Base-by-base conservation (phyloP, 495 filamentous ascomycete species). In the Neurospora sp. region DNA sequence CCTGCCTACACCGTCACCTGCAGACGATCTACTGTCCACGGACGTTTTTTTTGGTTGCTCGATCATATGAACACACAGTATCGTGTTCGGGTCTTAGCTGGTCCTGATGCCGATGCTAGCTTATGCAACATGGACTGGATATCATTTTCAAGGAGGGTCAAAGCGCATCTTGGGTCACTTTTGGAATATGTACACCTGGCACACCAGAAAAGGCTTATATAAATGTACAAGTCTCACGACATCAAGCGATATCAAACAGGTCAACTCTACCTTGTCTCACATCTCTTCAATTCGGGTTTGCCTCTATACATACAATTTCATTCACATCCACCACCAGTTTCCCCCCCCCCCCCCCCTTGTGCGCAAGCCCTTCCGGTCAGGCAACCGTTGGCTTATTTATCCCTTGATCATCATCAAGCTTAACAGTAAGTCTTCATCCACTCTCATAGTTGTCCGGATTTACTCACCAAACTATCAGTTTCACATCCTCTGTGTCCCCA, bases 381-480 rank as follows among this genome's bases (percentile, higher is more conserved):
- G 54, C 14, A 66, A 35, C 27, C 14, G 54, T 66, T 31, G 23
- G 3, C 9, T 66, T 66, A 46, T 46, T 66, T 66, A 46, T 46
- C 12, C 20, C 20, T 31, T 40, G 14, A 37, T 59, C 12, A 16
- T 37, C 27, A 72, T 3, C 31, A 72, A 69, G 18, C 27, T 40
- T 35, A 44, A 46, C 39, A 66, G 69, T 75, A 72, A 37, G 39
- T n/a, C 37, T 72, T 27, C 71, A 27, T 42, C 62, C 71, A 11
- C 71, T 20, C 38, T 38, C 39, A 27, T 69, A 8, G 7, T 70
- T 48, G 59, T 35, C n/a, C 71, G n/a, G 23, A 6, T 5, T 5
- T 12, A 69, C 66, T 44, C 8, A 11, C 31, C 71, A 72, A 39
- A 37, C 12, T 0, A 44, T 35, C n/a, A 39, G 38, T 62, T 35